Base-by-base conservation (phyloP, 139 green algal genomes). In the Haematococcus lacustris region DNA sequence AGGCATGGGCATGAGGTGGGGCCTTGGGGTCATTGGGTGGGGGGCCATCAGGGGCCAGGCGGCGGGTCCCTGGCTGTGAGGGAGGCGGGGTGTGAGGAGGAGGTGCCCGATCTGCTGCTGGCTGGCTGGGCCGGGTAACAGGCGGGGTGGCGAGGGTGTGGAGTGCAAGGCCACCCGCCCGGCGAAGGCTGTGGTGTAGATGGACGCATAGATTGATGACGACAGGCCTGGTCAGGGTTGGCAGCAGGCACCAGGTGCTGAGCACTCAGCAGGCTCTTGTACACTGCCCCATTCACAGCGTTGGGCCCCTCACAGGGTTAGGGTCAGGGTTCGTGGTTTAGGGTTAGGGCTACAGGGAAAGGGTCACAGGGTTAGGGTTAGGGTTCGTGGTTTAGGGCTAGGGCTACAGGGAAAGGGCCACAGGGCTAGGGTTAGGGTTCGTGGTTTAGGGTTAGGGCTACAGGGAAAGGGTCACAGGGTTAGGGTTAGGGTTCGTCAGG, bases 201-300 rank as follows among this genome's bases (percentile, higher is more conserved):
- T 51, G 51, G 72, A 76, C 7, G 82, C 80, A 70, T 87, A 91
- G 35, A 89, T 66, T 9, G 76, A 82, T 17, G 84, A 78, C 68
- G 75, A 83, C 26, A 88, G 70, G 70, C 83, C 83, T 47, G 82
- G 66, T 59, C 72, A 66, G 2, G 71, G 26, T 33, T 68, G 30
- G 47, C 47, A 28, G 47, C 21, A 57, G 21, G 21, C 47, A 13
- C 13, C 47, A 28, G 47, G 13, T 57, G 13, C 13, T 13, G 13
- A 28, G 47, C 47, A 57, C 13, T n/a, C n/a, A n/a, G 47, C 47
- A 57, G 21, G 47, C 47, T 57, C 47, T 21, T 57, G 47, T 21
- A 57, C 13, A 21, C 47, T 21, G 13, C 47, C 13, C 21, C 47
- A 57, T n/a, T n/a, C n/a, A n/a, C n/a, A n/a, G n/a, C n/a, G n/a